Evolutionary conservation across 345 rosid species (phyloP).

Genomic region (Dimocarpus longan): DNA sequence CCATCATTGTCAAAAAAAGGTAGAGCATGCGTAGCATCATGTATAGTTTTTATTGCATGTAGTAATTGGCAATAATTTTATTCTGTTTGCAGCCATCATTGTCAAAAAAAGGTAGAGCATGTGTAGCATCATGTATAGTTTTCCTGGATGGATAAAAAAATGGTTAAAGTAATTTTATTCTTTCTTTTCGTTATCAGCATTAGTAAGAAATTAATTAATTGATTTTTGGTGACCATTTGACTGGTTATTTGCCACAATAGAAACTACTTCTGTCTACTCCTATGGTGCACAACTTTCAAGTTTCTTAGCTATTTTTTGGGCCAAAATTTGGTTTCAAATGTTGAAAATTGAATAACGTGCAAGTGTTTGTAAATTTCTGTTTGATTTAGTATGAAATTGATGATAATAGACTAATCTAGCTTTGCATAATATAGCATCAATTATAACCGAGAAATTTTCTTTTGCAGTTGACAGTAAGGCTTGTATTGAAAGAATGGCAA

Average conservation of each 20-base stretch:
- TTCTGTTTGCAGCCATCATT: neutral
- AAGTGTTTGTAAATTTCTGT: neutral
- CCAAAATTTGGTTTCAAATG: slow-evolving; percentile 3
- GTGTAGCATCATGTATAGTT: neutral
- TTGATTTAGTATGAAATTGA: neutral
- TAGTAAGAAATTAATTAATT: neutral
- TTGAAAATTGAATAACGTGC: neutral
- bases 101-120: slow-evolving; percentile 3
- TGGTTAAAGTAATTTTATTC: slow-evolving; percentile 1
- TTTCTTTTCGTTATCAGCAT: neutral
- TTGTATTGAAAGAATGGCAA: slow-evolving; percentile 93
- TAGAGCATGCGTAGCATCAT: slow-evolving; percentile 5
- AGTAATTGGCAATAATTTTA: neutral
- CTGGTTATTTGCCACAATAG: neutral
- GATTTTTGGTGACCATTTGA: neutral
- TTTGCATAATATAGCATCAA: neutral
- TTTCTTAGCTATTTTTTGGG: neutral
- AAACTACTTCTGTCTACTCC: neutral
- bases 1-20: slow-evolving; percentile 1
- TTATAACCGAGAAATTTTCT: neutral
- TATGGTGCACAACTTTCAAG: neutral
- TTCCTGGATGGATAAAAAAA: neutral
- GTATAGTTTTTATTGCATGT: neutral
- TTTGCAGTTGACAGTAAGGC: slow-evolving; percentile 72
- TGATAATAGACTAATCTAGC: neutral